These are phyloP conservation scores for Rhodocollybia butyracea DNA, from an alignment of 768 basidiomycete genomes.

Conservation along the genomic window DNA sequence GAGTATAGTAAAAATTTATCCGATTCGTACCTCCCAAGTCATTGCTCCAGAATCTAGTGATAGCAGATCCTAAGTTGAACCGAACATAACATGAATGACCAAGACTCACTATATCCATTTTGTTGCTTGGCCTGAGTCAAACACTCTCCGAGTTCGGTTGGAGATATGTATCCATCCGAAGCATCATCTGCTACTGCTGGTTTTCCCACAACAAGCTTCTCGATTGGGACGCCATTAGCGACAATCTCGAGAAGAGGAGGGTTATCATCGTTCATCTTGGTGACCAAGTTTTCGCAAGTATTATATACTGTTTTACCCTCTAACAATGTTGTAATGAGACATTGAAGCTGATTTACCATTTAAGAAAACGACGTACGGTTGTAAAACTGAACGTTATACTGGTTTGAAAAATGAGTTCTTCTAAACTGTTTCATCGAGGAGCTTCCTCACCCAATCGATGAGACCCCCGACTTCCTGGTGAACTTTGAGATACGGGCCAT, in stretches of 20 bases:
- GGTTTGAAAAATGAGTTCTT: not conserved
- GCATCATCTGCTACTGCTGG: slow-evolving; percentile 52
- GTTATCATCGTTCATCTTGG: slow-evolving; percentile 53
- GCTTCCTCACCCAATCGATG: slow-evolving; percentile 58
- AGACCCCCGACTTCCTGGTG: slow-evolving; percentile 47
- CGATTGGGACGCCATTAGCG: slow-evolving; percentile 48
- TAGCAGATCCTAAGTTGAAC: no score
- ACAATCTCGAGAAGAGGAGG: slow-evolving; percentile 62
- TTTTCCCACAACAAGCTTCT: slow-evolving; percentile 77
- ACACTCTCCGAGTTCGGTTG: slow-evolving; percentile 55
- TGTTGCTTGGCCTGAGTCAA: slow-evolving; percentile 51
- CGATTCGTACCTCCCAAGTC: no score
- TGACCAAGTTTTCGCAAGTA: slow-evolving; percentile 57
- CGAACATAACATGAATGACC: no score
- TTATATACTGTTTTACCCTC: slow-evolving; percentile 64
- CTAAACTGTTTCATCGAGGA: not conserved
- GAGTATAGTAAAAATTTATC: no score
- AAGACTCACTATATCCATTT: slow-evolving; percentile 77
- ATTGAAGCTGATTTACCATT: not conserved
- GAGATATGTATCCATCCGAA: slow-evolving; percentile 58
- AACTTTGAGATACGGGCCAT: slow-evolving; percentile 48
- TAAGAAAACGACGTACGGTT: slow-evolving; percentile 31
- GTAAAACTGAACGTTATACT: slow-evolving; percentile 31
- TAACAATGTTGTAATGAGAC: slow-evolving; percentile 19
- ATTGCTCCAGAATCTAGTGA: no score